phyloP scores from a whole-genome alignment of 2,329 filamentous ascomycete species.

The Onygenales sp. region DNA sequence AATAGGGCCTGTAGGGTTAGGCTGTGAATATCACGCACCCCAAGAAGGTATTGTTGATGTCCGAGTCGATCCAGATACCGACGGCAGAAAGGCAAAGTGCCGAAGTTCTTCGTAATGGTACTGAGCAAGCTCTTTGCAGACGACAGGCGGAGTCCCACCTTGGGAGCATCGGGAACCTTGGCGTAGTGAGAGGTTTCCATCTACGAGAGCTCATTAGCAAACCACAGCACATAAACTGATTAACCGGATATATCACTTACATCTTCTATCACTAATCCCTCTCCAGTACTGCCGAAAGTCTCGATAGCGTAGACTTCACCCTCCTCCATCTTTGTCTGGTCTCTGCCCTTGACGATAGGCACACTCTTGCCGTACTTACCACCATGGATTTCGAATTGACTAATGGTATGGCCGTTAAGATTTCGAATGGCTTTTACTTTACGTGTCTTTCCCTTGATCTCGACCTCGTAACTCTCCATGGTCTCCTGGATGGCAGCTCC shows the following conservation, averaged over 20 bases:
- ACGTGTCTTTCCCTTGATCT: slow-evolving; percentile 62
- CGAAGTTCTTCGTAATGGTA: slow-evolving; percentile 94
- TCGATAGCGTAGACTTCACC: slow-evolving; percentile 93
- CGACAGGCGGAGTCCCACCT: slow-evolving; percentile 64
- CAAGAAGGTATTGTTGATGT: slow-evolving; percentile 86
- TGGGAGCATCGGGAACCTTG: slow-evolving; percentile 60
- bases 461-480: slow-evolving; percentile 88
- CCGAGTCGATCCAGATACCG: slow-evolving; percentile 88
- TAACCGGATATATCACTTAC: slow-evolving; percentile 40
- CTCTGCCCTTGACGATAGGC: slow-evolving; percentile 80
- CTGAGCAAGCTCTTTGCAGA: slow-evolving; percentile 79
- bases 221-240: neutral
- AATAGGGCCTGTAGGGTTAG: neutral
- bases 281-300: slow-evolving; percentile 89
- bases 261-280: slow-evolving; percentile 78
- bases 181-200: slow-evolving; percentile 85
- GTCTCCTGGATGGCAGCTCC: slow-evolving; percentile 76
- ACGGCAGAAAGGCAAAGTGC: slow-evolving; percentile 81
- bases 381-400: slow-evolving; percentile 82
- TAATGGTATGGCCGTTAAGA: slow-evolving; percentile 81
- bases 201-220: slow-evolving; percentile 25
- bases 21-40: slow-evolving; percentile 46
- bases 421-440: slow-evolving; percentile 80
- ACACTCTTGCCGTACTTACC: slow-evolving; percentile 82
- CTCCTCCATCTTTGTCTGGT: slow-evolving; percentile 95